Conservation (phyloP, 768 basidiomycete genomes). For the Termitomyces titanicus region DNA sequence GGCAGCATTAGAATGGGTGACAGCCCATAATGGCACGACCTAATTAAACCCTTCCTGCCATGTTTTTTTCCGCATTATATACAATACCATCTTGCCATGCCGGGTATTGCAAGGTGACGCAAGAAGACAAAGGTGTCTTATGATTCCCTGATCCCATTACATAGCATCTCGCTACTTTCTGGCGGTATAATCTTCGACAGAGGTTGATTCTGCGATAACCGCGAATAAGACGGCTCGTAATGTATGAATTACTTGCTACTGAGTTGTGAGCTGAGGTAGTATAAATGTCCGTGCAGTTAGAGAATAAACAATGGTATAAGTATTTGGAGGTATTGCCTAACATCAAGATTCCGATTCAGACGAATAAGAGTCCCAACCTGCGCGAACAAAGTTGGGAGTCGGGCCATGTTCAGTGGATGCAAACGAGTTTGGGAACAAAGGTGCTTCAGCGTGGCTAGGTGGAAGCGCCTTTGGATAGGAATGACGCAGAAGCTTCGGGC, state of each 20-base stretch:
- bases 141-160: background rate
- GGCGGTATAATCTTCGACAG: background rate
- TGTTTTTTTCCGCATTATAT: too few species aligned
- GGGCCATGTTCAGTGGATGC: slow-evolving; percentile 33
- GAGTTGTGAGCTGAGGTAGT: background rate
- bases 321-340: background rate
- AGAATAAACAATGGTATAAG: slow-evolving; percentile 9
- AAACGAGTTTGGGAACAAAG: slow-evolving; percentile 36
- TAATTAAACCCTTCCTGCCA: background rate
- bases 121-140: background rate
- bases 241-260: slow-evolving; percentile 4
- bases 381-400: slow-evolving; percentile 49
- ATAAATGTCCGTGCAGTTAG: background rate
- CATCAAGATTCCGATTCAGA: slow-evolving; percentile 15
- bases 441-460: slow-evolving; percentile 3
- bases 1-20: slow-evolving; percentile 15
- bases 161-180: too few species aligned
- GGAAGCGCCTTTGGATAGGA: slow-evolving; percentile 14
- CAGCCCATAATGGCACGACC: slow-evolving; percentile 2
- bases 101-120: background rate
- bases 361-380: slow-evolving; percentile 56
- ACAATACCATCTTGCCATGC: too few species aligned
- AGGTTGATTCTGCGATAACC: background rate
- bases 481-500: slow-evolving; percentile 11
- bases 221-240: background rate